Percentiles rank a stretch among this genome's conserved stretches.
Evolutionary conservation across 768 basidiomycete genomes (phyloP).

Genomic region (Lyophyllum semitale): DNA sequence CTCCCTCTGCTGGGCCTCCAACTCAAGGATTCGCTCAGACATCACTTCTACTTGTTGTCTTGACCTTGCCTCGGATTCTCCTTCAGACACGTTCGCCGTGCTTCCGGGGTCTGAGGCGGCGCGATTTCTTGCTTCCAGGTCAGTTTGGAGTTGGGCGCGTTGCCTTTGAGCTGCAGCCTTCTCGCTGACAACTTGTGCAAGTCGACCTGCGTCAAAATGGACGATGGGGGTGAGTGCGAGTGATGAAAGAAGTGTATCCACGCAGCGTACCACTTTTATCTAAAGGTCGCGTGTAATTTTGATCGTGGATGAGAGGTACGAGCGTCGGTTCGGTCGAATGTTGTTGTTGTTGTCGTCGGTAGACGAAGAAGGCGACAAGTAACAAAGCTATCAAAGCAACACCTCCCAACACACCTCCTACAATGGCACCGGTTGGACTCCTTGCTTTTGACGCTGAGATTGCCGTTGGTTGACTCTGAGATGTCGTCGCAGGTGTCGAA

Average conservation of each 20-base stretch:
- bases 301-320: neutral
- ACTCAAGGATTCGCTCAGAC: constrained; percentile 4
- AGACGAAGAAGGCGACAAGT: neutral
- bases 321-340: neutral
- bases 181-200: neutral
- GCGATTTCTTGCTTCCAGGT: constrained; percentile 1
- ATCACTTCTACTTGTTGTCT: constrained; percentile 8
- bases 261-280: neutral
- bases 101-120: neutral
- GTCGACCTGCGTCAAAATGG: neutral
- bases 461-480: neutral
- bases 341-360: neutral
- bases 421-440: neutral
- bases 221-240: neutral
- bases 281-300: neutral
- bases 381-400: neutral
- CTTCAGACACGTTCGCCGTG: neutral
- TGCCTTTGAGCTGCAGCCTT: neutral
- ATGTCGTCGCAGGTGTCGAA: neutral
- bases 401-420: constrained; percentile 1
- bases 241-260: neutral
- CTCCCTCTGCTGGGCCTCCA: constrained; percentile 11
- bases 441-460: neutral
- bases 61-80: neutral
- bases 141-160: neutral